Percentiles rank a stretch among this genome's conserved stretches.
Conservation (phyloP, 768 basidiomycete genomes). For the Exsudoporus frostii region DNA sequence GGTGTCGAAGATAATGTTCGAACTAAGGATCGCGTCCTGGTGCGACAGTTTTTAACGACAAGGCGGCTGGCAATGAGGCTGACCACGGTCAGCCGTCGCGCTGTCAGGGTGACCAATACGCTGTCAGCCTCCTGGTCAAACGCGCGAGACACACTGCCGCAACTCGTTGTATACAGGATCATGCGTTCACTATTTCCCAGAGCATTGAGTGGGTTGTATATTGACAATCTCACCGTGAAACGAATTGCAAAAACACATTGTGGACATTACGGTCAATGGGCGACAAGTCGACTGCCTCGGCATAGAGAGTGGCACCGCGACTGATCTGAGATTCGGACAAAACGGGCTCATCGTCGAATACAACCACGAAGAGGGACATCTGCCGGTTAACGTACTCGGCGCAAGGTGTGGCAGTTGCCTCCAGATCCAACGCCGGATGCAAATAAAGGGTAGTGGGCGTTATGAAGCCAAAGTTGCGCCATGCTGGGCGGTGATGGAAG, state of each 20-base stretch:
- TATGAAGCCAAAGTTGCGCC: not conserved
- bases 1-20: not conserved
- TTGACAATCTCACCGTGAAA: no score
- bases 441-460: no score
- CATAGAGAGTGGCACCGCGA: no score
- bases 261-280: no score
- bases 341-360: not conserved
- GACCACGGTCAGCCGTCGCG: constrained; percentile 1
- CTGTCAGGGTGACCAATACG: not conserved
- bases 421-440: no score
- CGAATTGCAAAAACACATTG: no score
- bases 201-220: not conserved
- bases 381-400: no score
- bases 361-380: not conserved
- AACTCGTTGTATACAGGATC: not conserved
- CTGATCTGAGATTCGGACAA: not conserved
- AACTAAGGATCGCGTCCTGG: not conserved
- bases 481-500: not conserved
- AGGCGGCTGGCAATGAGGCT: constrained; percentile 14
- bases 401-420: no score
- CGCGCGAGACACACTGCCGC: not conserved
- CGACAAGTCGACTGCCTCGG: no score
- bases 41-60: not conserved
- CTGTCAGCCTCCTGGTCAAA: not conserved
- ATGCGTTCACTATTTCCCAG: not conserved